Base-by-base conservation (phyloP, 2,329 filamentous ascomycete species). In the Orbilia javanica region DNA sequence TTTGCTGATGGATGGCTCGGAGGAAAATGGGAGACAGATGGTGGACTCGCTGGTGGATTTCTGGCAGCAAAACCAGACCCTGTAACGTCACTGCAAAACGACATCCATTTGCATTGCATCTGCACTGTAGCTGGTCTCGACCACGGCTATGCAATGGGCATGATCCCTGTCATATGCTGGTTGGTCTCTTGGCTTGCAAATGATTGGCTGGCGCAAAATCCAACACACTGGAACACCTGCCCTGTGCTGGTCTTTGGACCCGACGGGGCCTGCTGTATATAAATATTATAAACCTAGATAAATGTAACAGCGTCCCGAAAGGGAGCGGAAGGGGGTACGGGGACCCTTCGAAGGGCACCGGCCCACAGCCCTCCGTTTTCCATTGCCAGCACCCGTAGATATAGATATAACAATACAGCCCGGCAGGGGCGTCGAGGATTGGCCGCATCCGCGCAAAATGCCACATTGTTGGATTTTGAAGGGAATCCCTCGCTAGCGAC, bases 151-250 rank as follows among this genome's bases (percentile, higher is more conserved):
- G n/a, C n/a, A n/a, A n/a, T n/a, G n/a, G n/a, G 36, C 29, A 34
- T 66, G 53, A 73, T 66, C 69, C 71, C 71, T 75, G 71, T 68
- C 42, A 5, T 42, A 53, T 74, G 50, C 62, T 62, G 46, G 55
- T 48, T 60, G n/a, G 48, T 46, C 57, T 31, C 74, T 78, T 72
- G 67, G 74, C 74, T 72, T 22, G 22, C 36, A 71, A 77, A 62
- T 68, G 74, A 78, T 78, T 78, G 74, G 74, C 27, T 68, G 42
- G 60, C 62, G 63, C 74, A 72, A 78, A 78, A 78, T 78, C 67
- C 74, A 78, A 78, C 74, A 76, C 72, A 4, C 66, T 46, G 27
- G 27, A 60, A 18, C 42, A 57, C 52, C 62, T 64, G 22, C 67
- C 29, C 62, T 46, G 34, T n/a, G 31, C 62, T 25, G 29, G n/a